Percentiles rank a stretch among this genome's conserved stretches.
Conservation (phyloP, 495 filamentous ascomycete species). For the Hypoxylon trugodes region DNA sequence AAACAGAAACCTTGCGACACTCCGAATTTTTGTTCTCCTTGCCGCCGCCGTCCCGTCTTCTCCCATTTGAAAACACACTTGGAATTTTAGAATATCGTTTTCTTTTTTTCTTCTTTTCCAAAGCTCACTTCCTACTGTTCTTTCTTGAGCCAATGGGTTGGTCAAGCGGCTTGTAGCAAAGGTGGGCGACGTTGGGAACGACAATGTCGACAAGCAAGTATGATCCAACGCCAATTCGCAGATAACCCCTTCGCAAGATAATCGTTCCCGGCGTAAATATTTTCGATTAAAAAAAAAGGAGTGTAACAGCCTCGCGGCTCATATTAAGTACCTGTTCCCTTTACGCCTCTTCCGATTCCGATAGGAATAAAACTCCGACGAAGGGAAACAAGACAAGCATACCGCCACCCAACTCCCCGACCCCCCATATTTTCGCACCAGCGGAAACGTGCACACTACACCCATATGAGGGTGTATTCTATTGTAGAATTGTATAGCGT, state of each 20-base stretch:
- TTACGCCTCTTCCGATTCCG: constrained; percentile 39
- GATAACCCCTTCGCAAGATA: constrained; percentile 32
- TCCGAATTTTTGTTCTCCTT: constrained; percentile 30
- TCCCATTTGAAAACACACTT: constrained; percentile 24
- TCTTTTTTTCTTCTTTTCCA: constrained; percentile 23
- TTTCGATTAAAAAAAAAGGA: constrained; percentile 35
- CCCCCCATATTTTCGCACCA: constrained; percentile 13
- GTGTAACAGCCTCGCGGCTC: constrained; percentile 40
- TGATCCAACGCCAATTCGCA: constrained; percentile 45
- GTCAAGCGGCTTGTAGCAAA: constrained; percentile 26
- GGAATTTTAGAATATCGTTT: constrained; percentile 6
- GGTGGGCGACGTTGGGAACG: constrained; percentile 27
- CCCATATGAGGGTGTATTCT: constrained; percentile 1
- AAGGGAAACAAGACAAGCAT: constrained; percentile 33
- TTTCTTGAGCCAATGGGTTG: constrained; percentile 17
- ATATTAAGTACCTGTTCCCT: constrained; percentile 43
- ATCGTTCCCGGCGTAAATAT: constrained; percentile 29
- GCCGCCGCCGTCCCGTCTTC: constrained; percentile 19
- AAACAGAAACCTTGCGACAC: constrained; percentile 28
- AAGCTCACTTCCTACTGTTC: constrained; percentile 19
- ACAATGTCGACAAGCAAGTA: constrained; percentile 29
- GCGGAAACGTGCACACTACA: constrained; percentile 15
- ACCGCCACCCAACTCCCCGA: constrained; percentile 14
- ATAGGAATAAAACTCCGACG: constrained; percentile 36
- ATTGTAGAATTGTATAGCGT: constrained; percentile 14